A percentile compares a stretch with the other conserved stretches of the same genome.
Evolutionary conservation across 148 eudicot species (phyloP).

Genomic region (Talinum fruticosum): DNA sequence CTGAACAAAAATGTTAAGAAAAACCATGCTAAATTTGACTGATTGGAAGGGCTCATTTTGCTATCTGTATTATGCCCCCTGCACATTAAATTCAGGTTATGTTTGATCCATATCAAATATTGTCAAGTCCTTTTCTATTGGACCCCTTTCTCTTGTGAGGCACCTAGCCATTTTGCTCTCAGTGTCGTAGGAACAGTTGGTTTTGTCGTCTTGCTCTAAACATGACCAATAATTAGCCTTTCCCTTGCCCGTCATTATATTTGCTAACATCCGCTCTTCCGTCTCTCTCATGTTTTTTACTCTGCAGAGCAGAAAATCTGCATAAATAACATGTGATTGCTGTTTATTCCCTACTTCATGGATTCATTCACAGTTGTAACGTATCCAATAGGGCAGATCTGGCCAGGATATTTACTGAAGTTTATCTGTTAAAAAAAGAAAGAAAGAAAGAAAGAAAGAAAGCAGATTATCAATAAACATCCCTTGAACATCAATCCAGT

Average conservation of each 20-base stretch:
- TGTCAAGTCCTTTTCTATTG: not conserved
- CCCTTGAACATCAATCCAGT: no score
- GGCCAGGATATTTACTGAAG: no score
- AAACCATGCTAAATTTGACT: not conserved
- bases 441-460: no score
- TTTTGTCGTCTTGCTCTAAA: not conserved
- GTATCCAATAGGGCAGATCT: no score
- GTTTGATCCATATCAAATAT: not conserved
- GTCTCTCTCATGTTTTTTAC: not conserved
- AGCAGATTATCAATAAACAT: no score
- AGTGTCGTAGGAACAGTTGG: not conserved
- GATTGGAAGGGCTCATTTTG: not conserved
- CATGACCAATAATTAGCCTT: not conserved
- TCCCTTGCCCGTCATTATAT: not conserved
- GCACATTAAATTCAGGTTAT: not conserved
- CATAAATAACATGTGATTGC: no score
- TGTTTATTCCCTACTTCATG: no score
- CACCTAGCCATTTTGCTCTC: conserved; percentile 7
- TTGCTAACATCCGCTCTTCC: not conserved
- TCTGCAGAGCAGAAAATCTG: not conserved
- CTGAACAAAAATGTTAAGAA: not conserved
- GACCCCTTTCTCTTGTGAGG: not conserved
- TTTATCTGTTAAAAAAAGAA: no score
- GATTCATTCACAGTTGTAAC: no score
- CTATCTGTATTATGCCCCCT: not conserved